These are phyloP conservation scores for Cordyceps sp. DNA, from an alignment of 2,329 filamentous ascomycete genomes.

Conservation along the genomic window DNA sequence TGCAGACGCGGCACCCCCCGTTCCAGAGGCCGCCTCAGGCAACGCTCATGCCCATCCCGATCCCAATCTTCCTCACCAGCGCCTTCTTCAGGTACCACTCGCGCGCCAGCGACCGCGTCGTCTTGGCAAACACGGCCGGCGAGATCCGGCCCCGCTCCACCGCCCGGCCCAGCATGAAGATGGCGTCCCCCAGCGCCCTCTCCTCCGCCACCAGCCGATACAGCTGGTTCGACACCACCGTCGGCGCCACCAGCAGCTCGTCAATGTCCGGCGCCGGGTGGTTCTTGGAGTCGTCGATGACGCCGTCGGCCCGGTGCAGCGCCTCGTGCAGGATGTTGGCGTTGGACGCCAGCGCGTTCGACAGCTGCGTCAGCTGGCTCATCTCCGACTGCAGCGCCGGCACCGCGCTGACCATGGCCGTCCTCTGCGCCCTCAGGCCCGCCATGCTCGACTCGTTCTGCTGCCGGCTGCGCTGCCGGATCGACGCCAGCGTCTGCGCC, in stretches of 20 bases:
- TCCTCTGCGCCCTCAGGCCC: constrained; percentile 62
- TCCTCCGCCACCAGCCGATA: constrained; percentile 85
- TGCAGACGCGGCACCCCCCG: no score
- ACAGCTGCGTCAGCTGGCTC: constrained; percentile 51
- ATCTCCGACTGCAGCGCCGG: constrained; percentile 58
- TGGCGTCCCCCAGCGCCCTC: constrained; percentile 66
- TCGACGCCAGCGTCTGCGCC: constrained; percentile 49
- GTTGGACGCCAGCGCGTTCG: constrained; percentile 57
- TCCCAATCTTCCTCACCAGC: constrained; percentile 58
- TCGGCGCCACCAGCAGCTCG: constrained; percentile 83
- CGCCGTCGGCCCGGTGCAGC: constrained; percentile 60
- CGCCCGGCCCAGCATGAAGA: constrained; percentile 65
- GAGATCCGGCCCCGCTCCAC: constrained; percentile 57
- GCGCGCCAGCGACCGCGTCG: constrained; percentile 55
- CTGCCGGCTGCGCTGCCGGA: constrained; percentile 49
- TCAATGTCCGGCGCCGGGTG: constrained; percentile 66
- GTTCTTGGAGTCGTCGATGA: constrained; percentile 55
- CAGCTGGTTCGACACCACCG: constrained; percentile 80
- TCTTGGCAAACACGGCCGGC: constrained; percentile 61
- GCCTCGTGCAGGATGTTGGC: constrained; percentile 62
- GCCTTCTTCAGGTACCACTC: constrained; percentile 80
- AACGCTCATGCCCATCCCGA: constrained; percentile 51
- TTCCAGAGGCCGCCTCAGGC: no score
- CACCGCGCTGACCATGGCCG: constrained; percentile 57
- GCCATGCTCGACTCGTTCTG: constrained; percentile 62